Base-by-base conservation (phyloP, 106 monocot genomes). In the Dendrobium chrysotoxum region DNA sequence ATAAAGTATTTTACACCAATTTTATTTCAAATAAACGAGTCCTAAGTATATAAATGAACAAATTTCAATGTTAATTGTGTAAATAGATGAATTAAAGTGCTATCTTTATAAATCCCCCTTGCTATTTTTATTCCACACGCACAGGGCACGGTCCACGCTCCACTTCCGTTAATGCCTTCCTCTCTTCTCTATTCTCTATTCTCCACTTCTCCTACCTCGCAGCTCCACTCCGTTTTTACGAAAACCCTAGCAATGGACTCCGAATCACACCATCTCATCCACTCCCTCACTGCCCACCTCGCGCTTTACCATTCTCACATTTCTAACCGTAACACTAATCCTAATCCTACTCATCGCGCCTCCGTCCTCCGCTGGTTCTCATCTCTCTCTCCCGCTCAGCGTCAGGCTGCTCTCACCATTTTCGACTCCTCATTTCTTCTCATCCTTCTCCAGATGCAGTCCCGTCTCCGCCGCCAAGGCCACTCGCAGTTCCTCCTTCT, bases 241-340 rank as follows among this genome's bases (percentile, higher is more conserved):
- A 35, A 10, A 71, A 72, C 42, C 30, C 47, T 15, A 31, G 7
- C 76, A 20, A 83, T 84, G 92, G 79, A 75, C 20, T 81, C 89
- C 75, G 50, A 46, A 47, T 47, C 82, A 7, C 87, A 88, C 46
- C 81, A 79, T 30, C 83, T 91, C 68, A 38, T 92, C 58, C 92
- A 93, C 85, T 80, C 90, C 72, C 88, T 96, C 83, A 91, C 93
- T 77, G 83, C 86, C 75, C 93, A 93, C 90, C 89, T 92, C 83
- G 84, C 92, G 81, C 84, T 96, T 84, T 96, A 85, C 91, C 84
- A 92, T 77, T 53, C 86, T 46, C 75, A 79, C 5, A n/a, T 76
- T 68, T 64, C 86, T 20, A 41, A 23, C 71, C 47, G 80, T 28
- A 81, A 74, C 77, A 58, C 79, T 40, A 85, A 71, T 50, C 50